Conservation (phyloP, 352 stramenopile species). For the Phytophthora palmivora region DNA sequence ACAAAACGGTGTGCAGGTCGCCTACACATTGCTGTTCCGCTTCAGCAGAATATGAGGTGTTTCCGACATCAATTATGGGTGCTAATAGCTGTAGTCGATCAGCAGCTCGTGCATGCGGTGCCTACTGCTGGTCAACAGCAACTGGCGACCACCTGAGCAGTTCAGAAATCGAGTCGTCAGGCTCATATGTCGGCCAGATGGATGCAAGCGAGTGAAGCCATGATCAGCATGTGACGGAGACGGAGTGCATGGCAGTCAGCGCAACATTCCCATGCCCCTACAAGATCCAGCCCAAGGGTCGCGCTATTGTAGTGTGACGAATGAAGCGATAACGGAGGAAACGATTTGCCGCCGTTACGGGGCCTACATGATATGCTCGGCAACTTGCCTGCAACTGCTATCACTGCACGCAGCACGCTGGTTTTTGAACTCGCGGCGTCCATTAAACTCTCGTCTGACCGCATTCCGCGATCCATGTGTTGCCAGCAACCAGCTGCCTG, state of each 20-base stretch:
- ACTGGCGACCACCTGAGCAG: neutral
- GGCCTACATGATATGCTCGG: neutral
- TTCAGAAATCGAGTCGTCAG: slow-evolving; percentile 13
- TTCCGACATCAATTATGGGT: neutral
- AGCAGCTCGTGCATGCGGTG: neutral
- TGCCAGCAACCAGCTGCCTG: neutral
- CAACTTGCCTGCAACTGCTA: neutral
- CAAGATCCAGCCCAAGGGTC: slow-evolving; percentile 8
- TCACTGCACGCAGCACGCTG: too few relatives aligned
- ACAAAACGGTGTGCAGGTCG: too few relatives aligned
- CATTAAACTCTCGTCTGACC: neutral
- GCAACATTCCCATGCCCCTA: neutral
- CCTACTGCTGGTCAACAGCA: slow-evolving; percentile 8
- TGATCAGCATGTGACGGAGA: slow-evolving; percentile 5
- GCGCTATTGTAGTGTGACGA: too few relatives aligned
- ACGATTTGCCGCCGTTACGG: neutral
- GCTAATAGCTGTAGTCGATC: neutral
- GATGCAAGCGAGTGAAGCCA: slow-evolving; percentile 14
- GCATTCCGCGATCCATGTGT: neutral
- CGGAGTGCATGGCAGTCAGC: neutral
- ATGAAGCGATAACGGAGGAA: neutral
- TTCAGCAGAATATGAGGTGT: neutral
- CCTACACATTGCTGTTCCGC: too few relatives aligned
- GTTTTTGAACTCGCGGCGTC: neutral
- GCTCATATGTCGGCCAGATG: slow-evolving; percentile 17